Conservation (phyloP, 176 grass and related monocot genomes). For the Guadua angustifolia region DNA sequence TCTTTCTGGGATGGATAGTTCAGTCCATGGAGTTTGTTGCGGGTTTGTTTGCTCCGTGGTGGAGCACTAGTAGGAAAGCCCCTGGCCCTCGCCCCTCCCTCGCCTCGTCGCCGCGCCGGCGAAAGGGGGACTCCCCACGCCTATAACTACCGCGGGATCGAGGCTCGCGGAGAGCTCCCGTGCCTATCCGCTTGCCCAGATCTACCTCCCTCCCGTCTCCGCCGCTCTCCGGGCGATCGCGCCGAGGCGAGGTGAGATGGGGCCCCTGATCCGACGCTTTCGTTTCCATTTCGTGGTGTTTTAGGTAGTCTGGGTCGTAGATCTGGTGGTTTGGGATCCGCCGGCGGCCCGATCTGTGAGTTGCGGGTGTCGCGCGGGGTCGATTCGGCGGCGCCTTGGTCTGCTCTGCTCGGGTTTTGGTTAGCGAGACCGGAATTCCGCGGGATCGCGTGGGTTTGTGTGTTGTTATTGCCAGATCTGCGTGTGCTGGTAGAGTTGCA, state of each 20-base stretch:
- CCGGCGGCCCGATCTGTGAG: conserved; percentile 9
- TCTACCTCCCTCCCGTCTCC: conserved; percentile 4
- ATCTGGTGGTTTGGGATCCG: conserved; percentile 36
- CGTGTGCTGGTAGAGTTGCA: neutral
- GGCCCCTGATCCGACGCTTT: conserved; percentile 3
- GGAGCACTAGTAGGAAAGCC: no score
- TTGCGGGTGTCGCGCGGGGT: neutral
- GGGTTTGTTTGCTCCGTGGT: no score
- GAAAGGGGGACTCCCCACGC: neutral
- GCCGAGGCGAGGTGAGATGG: conserved; percentile 26
- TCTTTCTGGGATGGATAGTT: no score
- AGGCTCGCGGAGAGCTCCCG: neutral
- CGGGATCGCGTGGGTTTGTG: conserved; percentile 6
- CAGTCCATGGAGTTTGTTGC: no score
- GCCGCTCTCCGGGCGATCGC: conserved; percentile 33
- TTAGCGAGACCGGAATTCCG: neutral
- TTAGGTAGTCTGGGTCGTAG: neutral
- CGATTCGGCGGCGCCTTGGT: neutral
- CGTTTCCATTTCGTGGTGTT: neutral
- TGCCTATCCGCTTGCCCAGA: conserved; percentile 16
- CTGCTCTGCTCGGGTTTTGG: neutral
- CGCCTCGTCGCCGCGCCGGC: conserved; percentile 36
- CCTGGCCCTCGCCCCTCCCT: neutral
- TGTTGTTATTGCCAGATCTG: conserved; percentile 39
- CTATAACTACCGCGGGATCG: neutral